Base-by-base conservation (phyloP, 805 yeast species). In the Saturnispora dispora region DNA sequence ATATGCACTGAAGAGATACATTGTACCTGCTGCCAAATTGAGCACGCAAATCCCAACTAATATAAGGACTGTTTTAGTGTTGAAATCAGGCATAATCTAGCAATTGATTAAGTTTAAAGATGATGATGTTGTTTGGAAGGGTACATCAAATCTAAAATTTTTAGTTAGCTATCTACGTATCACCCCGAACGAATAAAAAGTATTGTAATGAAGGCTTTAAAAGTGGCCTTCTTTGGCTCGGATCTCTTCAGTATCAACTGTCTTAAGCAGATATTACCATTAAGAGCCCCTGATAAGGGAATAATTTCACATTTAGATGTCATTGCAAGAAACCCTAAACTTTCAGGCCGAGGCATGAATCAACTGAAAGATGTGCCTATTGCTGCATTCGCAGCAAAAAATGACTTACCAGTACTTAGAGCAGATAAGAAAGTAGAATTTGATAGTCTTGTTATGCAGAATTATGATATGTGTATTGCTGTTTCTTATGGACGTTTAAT, bases 401-500 rank as follows among this genome's bases (percentile, higher is more conserved):
- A 69, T 6, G 62, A 62, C 0, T 52, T 82, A 1, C 61, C 64
- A 0, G 51, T 81, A 1, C 60, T 69, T 8, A 64, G 84, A 37
- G 87, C 85, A 0, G 89, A 83, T 48, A 59, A 72, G 1, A 58
- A 64, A 1, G 46, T 56, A 0, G 83, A 76, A 72, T 57, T 62
- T 42, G 42, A 54, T 8, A 55, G 53, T n/a, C 59, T 69, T 30
- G 53, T 56, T 0, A 45, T 53, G 0, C 52, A 63, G 1, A 51
- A 63, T 2, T 83, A 76, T 63, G 78, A 85, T 55, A 62, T 89
- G 56, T 83, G 89, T 0, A 73, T 93, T n/a, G 97, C 98, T 0
- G 97, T 89, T 1, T 88, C 97, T 0, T 93, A 81, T 64, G 99
- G 98, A 0, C 73, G 74, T 47, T 70, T 91, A 44, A 88, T 93